Base-by-base conservation (phyloP, 805 yeast species). In the Starmerella ratchasimensis region DNA sequence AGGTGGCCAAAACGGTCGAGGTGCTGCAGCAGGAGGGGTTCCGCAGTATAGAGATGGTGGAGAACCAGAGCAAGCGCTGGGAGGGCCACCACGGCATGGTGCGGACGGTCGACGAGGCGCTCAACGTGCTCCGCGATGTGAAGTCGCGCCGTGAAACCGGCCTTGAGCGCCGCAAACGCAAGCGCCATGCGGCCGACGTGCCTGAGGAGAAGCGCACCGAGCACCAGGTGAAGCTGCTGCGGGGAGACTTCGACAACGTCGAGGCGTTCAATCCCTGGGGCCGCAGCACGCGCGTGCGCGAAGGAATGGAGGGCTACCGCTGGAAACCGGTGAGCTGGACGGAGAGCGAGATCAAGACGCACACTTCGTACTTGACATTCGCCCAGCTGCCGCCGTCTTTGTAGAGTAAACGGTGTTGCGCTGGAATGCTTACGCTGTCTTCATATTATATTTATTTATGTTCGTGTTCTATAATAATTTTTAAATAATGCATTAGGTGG, bases 341-440 rank as follows among this genome's bases (percentile, higher is more conserved):
- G 7, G 98, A 88, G 56, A 51, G 75, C 3, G 97, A 90, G 54
- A 66, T 88, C 50, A 88, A 88, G 61, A 77, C 84, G 5, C 99
- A 90, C 51, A 90, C 99, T 0, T 82, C 95, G 0, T 90, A 83
- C 55, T 61, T 90, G 52, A 82, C 95, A 2, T 90, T 90, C 68
- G 99, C 98, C 18, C 67, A 65, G 25, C 48, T 60, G 19, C 63
- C 66, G 4, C 64, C 67, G 5, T 19, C n/a, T 36, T 7, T 15
- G 6, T 7, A 29, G 6, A 8, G 22, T 14, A 19, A 15, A 14
- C 18, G 16, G 21, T n/a, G n/a, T n/a, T n/a, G n/a, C n/a, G n/a
- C n/a, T n/a, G n/a, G n/a, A n/a, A n/a, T 27, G 7, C 14, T 27
- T 27, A 27, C 7, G 15, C 7, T 7, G 14, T n/a, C 15, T 9